phyloP scores from a whole-genome alignment of 768 basidiomycete species.

The Asterophora lycoperdoides region DNA sequence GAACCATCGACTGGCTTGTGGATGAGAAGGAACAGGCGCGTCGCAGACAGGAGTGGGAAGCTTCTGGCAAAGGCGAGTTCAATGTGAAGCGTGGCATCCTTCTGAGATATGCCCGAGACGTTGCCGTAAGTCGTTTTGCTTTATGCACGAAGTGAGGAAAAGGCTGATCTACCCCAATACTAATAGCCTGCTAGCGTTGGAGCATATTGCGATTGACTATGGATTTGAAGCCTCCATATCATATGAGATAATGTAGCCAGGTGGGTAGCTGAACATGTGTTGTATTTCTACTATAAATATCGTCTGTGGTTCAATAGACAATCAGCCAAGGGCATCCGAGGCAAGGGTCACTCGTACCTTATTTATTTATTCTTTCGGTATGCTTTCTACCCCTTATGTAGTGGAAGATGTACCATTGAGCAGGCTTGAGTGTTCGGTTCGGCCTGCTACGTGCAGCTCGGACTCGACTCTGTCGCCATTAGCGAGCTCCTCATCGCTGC shows the following conservation, averaged over 20 bases:
- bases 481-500: slow-evolving; percentile 6
- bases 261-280: not conserved
- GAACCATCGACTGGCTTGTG: slow-evolving; percentile 71
- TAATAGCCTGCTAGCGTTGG: slow-evolving; percentile 76
- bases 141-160: not conserved
- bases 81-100: slow-evolving; percentile 74
- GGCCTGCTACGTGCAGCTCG: slow-evolving; percentile 4
- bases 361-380: slow-evolving; percentile 15
- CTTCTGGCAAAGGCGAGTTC: slow-evolving; percentile 55
- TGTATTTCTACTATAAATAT: not conserved
- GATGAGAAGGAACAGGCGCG: slow-evolving; percentile 58
- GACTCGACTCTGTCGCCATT: slow-evolving; percentile 1
- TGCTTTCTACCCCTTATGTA: slow-evolving; percentile 18
- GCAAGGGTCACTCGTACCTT: not conserved
- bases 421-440: not conserved
- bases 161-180: slow-evolving; percentile 24
- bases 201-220: slow-evolving; percentile 70
- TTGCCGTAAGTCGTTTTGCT: slow-evolving; percentile 56
- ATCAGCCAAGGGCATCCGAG: not conserved
- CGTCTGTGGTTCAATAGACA: not conserved
- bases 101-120: slow-evolving; percentile 79
- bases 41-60: slow-evolving; percentile 67
- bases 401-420: slow-evolving; percentile 6
- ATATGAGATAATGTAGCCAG: not conserved
- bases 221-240: not conserved